Conservation (phyloP, 352 stramenopile species). For the Phytopythium boreale region DNA sequence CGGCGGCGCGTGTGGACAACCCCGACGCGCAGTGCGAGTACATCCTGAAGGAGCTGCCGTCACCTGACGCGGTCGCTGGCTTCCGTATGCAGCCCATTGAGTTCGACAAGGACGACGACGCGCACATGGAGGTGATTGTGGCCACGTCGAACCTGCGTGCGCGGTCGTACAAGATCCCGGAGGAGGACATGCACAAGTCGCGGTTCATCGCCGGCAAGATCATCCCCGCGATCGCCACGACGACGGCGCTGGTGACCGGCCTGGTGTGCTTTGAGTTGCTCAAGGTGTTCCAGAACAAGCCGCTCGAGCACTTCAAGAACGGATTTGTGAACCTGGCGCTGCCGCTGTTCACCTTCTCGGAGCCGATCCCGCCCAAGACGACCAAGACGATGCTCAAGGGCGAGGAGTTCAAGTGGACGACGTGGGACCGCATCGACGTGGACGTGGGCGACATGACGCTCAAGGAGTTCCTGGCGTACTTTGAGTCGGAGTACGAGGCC, state of each 20-base stretch:
- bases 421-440: constrained; percentile 97
- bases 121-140: constrained; percentile 98
- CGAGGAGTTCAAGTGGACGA: constrained; percentile 96
- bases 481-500: constrained; percentile 95
- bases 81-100: constrained; percentile 94
- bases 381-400: constrained; percentile 93
- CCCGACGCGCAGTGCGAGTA: constrained; percentile 64
- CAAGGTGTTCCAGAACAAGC: constrained; percentile 91
- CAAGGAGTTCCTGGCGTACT: constrained; percentile 94
- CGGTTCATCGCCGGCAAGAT: constrained; percentile 99
- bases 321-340: constrained; percentile 98
- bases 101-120: constrained; percentile 99
- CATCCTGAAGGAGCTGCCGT: constrained; percentile 86
- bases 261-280: constrained; percentile 98
- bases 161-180: constrained; percentile 98
- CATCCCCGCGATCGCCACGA: constrained; percentile 99
- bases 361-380: constrained; percentile 93
- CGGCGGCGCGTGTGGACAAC: constrained; percentile 47
- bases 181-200: constrained; percentile 97
- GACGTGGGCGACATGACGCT: constrained; percentile 96
- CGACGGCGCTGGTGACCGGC: constrained; percentile 97
- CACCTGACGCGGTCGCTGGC: constrained; percentile 71
- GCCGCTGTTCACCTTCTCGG: constrained; percentile 97
- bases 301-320: constrained; percentile 97
- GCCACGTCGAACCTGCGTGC: constrained; percentile 96